Percentiles rank a stretch among this genome's conserved stretches.
These are phyloP conservation scores for Ustilago curta DNA, from an alignment of 1,284 basidiomycete species.

Conservation along the genomic window DNA sequence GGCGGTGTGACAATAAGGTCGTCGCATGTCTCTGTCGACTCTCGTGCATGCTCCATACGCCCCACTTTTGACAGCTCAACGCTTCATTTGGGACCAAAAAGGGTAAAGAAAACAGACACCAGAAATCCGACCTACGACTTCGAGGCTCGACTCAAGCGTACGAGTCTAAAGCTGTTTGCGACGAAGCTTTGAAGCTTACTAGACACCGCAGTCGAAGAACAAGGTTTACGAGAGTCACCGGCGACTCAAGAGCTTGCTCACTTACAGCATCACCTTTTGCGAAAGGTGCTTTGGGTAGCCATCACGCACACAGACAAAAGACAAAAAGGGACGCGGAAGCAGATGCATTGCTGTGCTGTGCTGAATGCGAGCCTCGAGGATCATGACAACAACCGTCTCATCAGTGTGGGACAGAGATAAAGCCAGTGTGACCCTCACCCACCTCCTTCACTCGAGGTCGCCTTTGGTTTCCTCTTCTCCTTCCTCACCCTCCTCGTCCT, in stretches of 20 bases:
- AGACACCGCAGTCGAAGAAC: too few species aligned
- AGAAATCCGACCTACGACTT: too few species aligned
- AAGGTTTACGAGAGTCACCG: background rate
- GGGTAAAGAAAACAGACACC: too few species aligned
- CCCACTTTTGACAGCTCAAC: too few species aligned
- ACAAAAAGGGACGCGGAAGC: background rate
- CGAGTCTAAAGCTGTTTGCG: background rate
- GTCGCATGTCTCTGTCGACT: too few species aligned
- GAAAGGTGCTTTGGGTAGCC: background rate
- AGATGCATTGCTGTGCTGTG: background rate
- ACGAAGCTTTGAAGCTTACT: too few species aligned
- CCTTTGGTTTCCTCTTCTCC: constrained; percentile 11
- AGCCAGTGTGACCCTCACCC: background rate
- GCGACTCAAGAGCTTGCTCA: background rate
- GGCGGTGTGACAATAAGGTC: too few species aligned
- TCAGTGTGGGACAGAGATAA: background rate
- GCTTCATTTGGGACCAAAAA: background rate
- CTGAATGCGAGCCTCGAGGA: background rate
- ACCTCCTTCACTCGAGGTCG: constrained; percentile 1
- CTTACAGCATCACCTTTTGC: background rate
- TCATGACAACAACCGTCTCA: background rate
- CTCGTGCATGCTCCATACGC: background rate
- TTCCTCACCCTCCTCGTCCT: constrained; percentile 9
- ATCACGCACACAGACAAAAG: background rate
- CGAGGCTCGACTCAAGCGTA: background rate